Evolutionary conservation across 768 basidiomycete genomes (phyloP).

Genomic region (Mycena polygramma): DNA sequence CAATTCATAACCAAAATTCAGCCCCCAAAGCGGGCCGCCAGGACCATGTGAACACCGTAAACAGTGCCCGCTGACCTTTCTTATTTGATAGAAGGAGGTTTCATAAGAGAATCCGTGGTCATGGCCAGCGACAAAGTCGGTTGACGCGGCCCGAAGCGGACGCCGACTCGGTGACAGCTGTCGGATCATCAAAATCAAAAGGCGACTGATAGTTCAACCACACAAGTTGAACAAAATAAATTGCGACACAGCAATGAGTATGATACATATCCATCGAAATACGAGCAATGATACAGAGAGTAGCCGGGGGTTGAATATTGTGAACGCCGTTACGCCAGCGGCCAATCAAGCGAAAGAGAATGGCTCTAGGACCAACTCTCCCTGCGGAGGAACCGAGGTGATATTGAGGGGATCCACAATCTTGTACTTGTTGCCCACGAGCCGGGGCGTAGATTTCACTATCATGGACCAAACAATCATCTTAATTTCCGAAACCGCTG

Average conservation of each 20-base stretch:
- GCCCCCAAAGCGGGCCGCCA: neutral
- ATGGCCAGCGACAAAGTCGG: too few relatives aligned
- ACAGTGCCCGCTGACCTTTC: conserved; percentile 15
- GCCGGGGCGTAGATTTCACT: conserved; percentile 44
- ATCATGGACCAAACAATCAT: conserved; percentile 49
- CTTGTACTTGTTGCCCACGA: conserved; percentile 46
- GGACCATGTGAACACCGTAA: conserved; percentile 2
- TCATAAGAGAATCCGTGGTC: too few relatives aligned
- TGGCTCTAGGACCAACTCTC: conserved; percentile 33
- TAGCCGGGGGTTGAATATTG: too few relatives aligned
- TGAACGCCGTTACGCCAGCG: too few relatives aligned
- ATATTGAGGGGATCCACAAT: conserved; percentile 50
- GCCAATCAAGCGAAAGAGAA: conserved; percentile 13
- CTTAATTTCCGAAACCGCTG: conserved; percentile 46
- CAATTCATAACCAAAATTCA: conserved; percentile 11
- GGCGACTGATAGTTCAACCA: too few relatives aligned
- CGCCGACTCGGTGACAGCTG: too few relatives aligned
- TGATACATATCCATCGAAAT: too few relatives aligned
- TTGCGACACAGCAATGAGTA: too few relatives aligned
- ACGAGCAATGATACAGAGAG: too few relatives aligned
- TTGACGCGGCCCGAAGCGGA: too few relatives aligned
- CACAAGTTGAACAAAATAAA: too few relatives aligned
- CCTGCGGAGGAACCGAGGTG: conserved; percentile 41
- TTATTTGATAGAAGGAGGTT: neutral
- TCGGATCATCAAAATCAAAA: too few relatives aligned